Conservation (phyloP, 345 rosid species). For the Heritiera littoralis region DNA sequence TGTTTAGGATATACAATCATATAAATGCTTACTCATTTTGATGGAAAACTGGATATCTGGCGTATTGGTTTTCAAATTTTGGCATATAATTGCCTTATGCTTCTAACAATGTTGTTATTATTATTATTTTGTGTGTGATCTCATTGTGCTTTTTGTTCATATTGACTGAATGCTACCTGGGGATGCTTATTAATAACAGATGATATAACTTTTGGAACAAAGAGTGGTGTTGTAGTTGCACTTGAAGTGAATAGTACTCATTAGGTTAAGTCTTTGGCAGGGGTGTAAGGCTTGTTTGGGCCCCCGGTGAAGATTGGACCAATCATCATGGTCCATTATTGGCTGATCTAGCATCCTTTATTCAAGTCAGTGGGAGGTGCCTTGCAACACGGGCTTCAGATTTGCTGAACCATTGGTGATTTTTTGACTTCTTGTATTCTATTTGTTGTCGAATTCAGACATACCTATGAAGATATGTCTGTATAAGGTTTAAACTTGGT, state of each 20-base stretch:
- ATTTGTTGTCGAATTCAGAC: not conserved
- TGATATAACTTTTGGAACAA: not conserved
- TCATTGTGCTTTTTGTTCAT: not conserved
- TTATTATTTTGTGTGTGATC: not conserved
- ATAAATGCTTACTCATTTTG: not conserved
- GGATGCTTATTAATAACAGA: not conserved
- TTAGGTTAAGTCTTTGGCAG: conserved; percentile 18
- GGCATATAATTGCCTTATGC: not conserved
- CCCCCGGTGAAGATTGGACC: conserved; percentile 12
- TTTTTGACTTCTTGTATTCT: not conserved
- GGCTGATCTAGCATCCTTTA: conserved; percentile 13
- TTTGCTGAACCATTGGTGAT: conserved; percentile 12
- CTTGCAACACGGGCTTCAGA: not conserved
- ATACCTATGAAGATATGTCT: not conserved
- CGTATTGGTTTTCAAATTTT: not conserved
- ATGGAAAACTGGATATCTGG: conserved; percentile 2
- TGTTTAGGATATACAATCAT: not conserved
- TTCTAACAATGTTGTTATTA: not conserved
- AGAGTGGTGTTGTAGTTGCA: not conserved
- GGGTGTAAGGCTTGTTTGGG: conserved; percentile 20
- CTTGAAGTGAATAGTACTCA: conserved; percentile 1
- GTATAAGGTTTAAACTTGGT: not conserved
- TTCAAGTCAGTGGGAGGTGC: not conserved
- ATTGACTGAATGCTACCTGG: not conserved
- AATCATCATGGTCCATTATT: not conserved